Conservation (phyloP, 352 stramenopile genomes). For the Phytopythium oedochilum region DNA sequence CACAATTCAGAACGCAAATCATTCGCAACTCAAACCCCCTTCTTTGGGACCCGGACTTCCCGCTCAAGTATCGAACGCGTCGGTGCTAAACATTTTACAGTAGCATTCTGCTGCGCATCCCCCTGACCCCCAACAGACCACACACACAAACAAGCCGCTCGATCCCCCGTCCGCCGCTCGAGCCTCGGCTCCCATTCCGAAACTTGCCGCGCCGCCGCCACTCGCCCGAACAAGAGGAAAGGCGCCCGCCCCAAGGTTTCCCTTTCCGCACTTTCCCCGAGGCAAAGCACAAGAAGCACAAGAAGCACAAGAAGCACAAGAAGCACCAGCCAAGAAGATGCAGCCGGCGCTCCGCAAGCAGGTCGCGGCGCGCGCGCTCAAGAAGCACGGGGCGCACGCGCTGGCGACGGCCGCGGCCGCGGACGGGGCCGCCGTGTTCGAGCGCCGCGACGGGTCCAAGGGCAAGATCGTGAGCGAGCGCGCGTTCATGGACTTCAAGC, state of each 20-base stretch:
- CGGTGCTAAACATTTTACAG: not conserved
- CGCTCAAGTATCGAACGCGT: too few species aligned
- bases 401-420: conserved; percentile 19
- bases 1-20: conserved; percentile 3
- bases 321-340: conserved; percentile 16
- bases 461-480: conserved; percentile 66
- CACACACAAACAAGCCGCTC: not conserved
- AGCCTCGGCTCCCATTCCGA: not conserved
- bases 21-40: not conserved
- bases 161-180: not conserved
- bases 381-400: conserved; percentile 11
- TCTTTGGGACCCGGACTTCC: too few species aligned
- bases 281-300: not conserved
- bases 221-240: not conserved
- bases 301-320: too few species aligned
- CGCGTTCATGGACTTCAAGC: conserved; percentile 81
- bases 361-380: conserved; percentile 4
- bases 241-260: not conserved
- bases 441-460: conserved; percentile 65
- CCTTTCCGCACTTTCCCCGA: too few species aligned
- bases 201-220: conserved; percentile 1
- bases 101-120: conserved; percentile 5
- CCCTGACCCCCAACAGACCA: not conserved
- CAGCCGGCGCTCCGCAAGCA: conserved; percentile 21
- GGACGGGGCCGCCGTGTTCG: conserved; percentile 23